Evolutionary conservation across 768 basidiomycete genomes (phyloP).

Genomic region (Russula lepida): DNA sequence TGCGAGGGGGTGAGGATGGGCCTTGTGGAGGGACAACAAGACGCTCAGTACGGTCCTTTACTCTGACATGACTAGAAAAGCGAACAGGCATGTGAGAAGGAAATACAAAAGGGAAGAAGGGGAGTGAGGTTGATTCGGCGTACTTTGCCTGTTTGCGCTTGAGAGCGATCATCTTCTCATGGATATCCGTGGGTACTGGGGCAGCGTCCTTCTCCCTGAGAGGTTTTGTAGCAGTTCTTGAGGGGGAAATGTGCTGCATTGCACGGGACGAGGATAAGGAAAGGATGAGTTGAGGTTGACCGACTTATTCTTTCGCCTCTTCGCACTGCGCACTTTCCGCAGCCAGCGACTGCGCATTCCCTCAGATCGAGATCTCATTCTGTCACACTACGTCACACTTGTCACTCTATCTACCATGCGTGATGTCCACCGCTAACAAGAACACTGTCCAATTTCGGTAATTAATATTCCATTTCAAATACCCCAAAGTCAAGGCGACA

Average conservation of each 20-base stretch:
- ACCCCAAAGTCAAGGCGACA: slow-evolving; percentile 19
- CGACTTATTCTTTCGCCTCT: not conserved
- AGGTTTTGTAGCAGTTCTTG: slow-evolving; percentile 22
- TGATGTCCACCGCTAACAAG: slow-evolving; percentile 57
- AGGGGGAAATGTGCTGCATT: slow-evolving; percentile 1
- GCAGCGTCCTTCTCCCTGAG: slow-evolving; percentile 30
- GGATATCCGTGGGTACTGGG: slow-evolving; percentile 40
- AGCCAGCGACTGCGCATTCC: slow-evolving; percentile 18
- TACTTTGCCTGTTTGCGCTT: slow-evolving; percentile 58
- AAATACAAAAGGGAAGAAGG: not conserved
- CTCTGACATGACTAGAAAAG: not conserved
- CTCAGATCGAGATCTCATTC: slow-evolving; percentile 12
- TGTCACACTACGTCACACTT: not conserved
- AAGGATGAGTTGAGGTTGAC: not conserved
- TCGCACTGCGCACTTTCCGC: too few relatives aligned
- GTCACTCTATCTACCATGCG: slow-evolving; percentile 41
- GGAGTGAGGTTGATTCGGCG: slow-evolving; percentile 22
- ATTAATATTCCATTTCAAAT: not conserved
- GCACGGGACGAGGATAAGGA: not conserved
- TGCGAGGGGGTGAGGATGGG: slow-evolving; percentile 25
- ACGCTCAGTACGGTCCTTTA: slow-evolving; percentile 21
- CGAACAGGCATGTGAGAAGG: not conserved
- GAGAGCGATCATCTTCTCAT: slow-evolving; percentile 58
- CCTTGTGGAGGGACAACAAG: slow-evolving; percentile 30
- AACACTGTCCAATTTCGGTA: slow-evolving; percentile 33